Evolutionary conservation across 2,329 filamentous ascomycete genomes (phyloP).

Genomic region (Aspergillus melleus): DNA sequence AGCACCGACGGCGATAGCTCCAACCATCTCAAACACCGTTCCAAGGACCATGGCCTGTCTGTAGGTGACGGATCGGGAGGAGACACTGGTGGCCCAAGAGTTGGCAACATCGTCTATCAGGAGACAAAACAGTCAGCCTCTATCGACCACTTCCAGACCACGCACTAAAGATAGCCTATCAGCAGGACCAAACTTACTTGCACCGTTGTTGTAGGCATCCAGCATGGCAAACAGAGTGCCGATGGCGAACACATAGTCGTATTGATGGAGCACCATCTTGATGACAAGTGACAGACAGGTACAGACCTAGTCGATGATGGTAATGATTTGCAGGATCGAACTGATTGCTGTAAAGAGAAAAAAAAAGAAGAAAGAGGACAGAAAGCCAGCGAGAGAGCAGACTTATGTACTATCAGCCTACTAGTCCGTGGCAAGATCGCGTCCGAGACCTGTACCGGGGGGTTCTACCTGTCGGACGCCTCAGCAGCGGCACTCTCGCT

Average conservation of each 20-base stretch:
- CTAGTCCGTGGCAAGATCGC: not conserved
- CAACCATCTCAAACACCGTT: slow-evolving; percentile 67
- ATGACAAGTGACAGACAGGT: not conserved
- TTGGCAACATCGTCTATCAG: slow-evolving; percentile 74
- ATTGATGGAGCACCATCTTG: slow-evolving; percentile 62
- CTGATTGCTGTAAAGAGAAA: not conserved
- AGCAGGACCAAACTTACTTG: slow-evolving; percentile 56
- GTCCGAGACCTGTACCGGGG: not conserved
- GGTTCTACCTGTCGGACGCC: not conserved
- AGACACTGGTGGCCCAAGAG: slow-evolving; percentile 77
- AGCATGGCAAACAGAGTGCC: slow-evolving; percentile 75
- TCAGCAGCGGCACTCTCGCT: not conserved
- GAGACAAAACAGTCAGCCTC: not conserved
- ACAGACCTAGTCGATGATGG: not conserved
- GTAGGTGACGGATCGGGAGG: slow-evolving; percentile 63
- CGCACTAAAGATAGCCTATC: not conserved
- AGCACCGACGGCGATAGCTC: slow-evolving; percentile 66
- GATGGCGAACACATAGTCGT: slow-evolving; percentile 72
- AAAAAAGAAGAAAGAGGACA: not conserved
- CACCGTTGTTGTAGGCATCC: slow-evolving; percentile 77
- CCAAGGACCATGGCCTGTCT: slow-evolving; percentile 48
- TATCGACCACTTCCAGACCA: not conserved
- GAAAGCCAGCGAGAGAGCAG: not conserved
- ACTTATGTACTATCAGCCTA: not conserved
- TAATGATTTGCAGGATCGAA: not conserved